Base-by-base conservation (phyloP, 1,284 basidiomycete genomes). In the Rugosomyces carneus region DNA sequence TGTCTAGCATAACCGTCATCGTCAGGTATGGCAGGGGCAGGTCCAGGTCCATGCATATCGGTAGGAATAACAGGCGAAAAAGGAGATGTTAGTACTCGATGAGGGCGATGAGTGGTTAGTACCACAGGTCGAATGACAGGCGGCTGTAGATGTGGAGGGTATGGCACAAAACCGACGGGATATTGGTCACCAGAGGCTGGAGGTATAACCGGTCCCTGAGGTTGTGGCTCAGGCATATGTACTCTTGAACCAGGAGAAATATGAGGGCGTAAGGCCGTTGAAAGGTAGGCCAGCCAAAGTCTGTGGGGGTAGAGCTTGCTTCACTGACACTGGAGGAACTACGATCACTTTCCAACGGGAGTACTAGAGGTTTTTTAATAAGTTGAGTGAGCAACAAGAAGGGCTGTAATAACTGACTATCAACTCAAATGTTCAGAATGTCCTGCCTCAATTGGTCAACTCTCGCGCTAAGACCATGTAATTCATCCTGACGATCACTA, bases 401-500 rank as follows among this genome's bases (percentile, higher is more conserved):
- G 5, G 5, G n/a, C 13, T 11, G 26, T 5, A 23, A 3, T 4
- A 8, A 40, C 59, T 51, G 56, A 61, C 63, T 60, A 51, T 60
- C 54, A 37, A 57, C 52, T 41, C 60, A 61, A 46, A 75, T 55
- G n/a, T 67, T 60, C 26, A 64, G 55, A 42, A 87, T 53, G 40
- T 80, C 72, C 11, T 76, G 66, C 47, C 76, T 63, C 8, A 89
- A 60, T 37, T 76, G 71, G 49, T 86, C 79, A 7, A 89, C 66
- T 10, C 81, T 74, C 11, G 75, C 77, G 37, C 75, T 68, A 9
- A 89, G 77, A 6, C 75, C 75, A n/a, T 70, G 71, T 34, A 89
- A 65, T 57, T 88, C 86, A 3, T 73, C 68, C 52, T 87, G 84
- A 20, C 87, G 77, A 61, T 88, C 83, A 40, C 73, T 70, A 0